These are phyloP conservation scores for Acrocalymma vagum DNA, from an alignment of 2,329 filamentous ascomycete species.

Conservation along the genomic window DNA sequence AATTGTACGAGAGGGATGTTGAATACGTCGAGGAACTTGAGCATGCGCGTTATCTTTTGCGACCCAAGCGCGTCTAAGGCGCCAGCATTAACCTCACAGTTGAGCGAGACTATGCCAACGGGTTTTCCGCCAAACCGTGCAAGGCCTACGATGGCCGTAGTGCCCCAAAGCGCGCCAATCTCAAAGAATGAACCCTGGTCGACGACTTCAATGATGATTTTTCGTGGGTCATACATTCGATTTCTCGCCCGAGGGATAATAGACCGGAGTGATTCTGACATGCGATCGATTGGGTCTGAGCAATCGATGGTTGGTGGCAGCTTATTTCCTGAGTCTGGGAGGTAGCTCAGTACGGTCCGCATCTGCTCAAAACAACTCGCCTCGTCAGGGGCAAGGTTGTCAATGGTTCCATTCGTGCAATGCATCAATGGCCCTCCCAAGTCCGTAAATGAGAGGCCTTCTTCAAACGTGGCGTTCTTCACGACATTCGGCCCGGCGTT, in stretches of 20 bases:
- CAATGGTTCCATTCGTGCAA: slow-evolving; percentile 72
- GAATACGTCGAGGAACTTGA: slow-evolving; percentile 72
- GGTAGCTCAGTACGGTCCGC: slow-evolving; percentile 63
- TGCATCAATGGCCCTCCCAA: slow-evolving; percentile 69
- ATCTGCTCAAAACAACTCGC: slow-evolving; percentile 70
- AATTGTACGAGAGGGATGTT: slow-evolving; percentile 72
- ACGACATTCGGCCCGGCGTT: slow-evolving; percentile 72
- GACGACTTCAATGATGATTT: slow-evolving; percentile 65
- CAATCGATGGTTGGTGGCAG: slow-evolving; percentile 60
- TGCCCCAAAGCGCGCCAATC: slow-evolving; percentile 70
- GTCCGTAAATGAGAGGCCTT: slow-evolving; percentile 66
- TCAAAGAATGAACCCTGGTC: slow-evolving; percentile 69
- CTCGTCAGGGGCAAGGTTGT: slow-evolving; percentile 69
- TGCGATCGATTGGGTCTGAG: slow-evolving; percentile 60
- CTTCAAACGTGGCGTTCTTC: slow-evolving; percentile 70
- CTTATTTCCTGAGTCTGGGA: slow-evolving; percentile 66
- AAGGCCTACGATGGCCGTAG: slow-evolving; percentile 68
- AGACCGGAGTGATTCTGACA: slow-evolving; percentile 59
- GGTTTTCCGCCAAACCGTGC: slow-evolving; percentile 65
- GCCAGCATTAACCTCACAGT: slow-evolving; percentile 67
- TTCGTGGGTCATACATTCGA: slow-evolving; percentile 68
- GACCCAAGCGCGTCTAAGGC: slow-evolving; percentile 68
- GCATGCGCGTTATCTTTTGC: slow-evolving; percentile 67
- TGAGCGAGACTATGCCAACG: slow-evolving; percentile 67
- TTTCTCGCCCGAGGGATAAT: slow-evolving; percentile 66